Conservation (phyloP, 2,329 filamentous ascomycete species). For the Tolypocladium tundrense region DNA sequence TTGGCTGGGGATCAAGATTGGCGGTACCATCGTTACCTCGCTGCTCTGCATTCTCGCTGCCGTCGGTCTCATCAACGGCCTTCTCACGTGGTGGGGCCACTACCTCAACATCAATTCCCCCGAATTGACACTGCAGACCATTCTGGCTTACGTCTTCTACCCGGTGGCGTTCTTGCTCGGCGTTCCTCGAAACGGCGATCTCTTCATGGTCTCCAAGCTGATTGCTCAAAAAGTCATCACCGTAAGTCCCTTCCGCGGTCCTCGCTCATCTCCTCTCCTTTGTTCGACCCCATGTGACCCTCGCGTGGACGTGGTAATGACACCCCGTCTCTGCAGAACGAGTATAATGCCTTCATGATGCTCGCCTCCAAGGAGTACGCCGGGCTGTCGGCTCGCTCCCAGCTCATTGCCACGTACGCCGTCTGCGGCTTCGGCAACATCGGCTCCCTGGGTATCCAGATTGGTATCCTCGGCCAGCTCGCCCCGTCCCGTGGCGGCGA, state of each 20-base stretch:
- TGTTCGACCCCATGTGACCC: neutral
- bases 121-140: constrained; percentile 59
- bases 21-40: constrained; percentile 68
- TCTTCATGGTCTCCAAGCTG: constrained; percentile 65
- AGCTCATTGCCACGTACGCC: constrained; percentile 76
- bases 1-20: constrained; percentile 80
- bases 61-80: constrained; percentile 61
- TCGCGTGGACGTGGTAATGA: neutral
- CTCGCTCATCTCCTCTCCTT: neutral
- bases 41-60: constrained; percentile 78
- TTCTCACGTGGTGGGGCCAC: constrained; percentile 74
- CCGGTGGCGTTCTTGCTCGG: constrained; percentile 74
- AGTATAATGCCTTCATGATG: constrained; percentile 61
- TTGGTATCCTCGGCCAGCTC: constrained; percentile 76
- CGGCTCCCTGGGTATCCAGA: constrained; percentile 78
- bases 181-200: constrained; percentile 51
- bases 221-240: constrained; percentile 80
- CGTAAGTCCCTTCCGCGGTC: constrained; percentile 23
- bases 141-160: constrained; percentile 69
- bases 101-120: constrained; percentile 66
- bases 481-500: constrained; percentile 65
- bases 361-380: constrained; percentile 43
- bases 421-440: constrained; percentile 81
- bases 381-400: constrained; percentile 56
- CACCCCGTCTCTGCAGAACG: constrained; percentile 40